Evolutionary conservation across 2,329 filamentous ascomycete genomes (phyloP).

Genomic region (Neofusicoccum sp.): DNA sequence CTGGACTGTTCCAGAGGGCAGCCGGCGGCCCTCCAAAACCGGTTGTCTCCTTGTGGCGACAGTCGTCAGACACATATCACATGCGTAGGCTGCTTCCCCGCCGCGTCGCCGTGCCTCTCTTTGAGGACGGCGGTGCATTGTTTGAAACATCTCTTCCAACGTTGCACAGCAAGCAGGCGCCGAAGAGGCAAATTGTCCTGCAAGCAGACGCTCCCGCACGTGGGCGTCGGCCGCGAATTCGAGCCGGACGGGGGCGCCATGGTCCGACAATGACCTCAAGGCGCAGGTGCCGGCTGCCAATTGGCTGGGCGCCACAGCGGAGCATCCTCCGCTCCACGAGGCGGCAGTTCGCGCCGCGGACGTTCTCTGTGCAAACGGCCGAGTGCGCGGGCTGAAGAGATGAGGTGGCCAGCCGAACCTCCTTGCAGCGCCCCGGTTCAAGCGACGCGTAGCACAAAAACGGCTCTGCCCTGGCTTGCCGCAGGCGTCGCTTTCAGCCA

Average conservation of each 20-base stretch:
- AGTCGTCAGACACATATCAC: conserved; percentile 6
- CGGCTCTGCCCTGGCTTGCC: background rate
- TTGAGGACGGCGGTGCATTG: background rate
- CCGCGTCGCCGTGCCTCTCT: background rate
- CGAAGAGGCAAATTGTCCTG: background rate
- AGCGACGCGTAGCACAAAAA: conserved; percentile 8
- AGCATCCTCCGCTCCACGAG: background rate
- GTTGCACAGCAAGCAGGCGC: background rate
- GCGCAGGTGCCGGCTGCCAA: background rate
- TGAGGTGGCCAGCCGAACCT: background rate
- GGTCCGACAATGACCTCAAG: conserved; percentile 6
- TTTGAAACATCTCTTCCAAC: background rate
- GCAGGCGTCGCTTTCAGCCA: background rate
- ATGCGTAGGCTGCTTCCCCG: conserved; percentile 11
- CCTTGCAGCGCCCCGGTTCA: conserved; percentile 3
- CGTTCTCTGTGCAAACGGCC: background rate
- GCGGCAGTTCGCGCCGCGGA: background rate
- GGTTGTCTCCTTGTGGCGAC: conserved; percentile 1
- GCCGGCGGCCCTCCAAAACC: background rate
- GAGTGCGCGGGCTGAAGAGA: background rate
- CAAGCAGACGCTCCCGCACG: background rate
- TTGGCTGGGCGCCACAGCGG: background rate
- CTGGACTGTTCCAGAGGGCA: background rate
- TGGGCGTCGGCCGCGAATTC: background rate
- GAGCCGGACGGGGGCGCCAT: background rate